These are phyloP conservation scores for Saccharomyces hybrid DNA, from an alignment of 1,139 yeast genomes.

Conservation along the genomic window DNA sequence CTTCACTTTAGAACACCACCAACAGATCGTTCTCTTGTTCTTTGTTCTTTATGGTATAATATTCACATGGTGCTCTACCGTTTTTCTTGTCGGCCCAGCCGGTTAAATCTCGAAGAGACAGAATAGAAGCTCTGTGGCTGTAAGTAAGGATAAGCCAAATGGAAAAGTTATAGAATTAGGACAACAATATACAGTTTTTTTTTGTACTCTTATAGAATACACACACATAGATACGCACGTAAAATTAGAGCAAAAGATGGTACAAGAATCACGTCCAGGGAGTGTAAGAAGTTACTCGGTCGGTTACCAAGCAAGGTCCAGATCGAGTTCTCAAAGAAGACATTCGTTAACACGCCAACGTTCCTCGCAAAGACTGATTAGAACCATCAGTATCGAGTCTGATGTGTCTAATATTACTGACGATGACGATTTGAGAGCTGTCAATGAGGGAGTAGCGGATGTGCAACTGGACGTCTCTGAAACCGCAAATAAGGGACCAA, in stretches of 20 bases:
- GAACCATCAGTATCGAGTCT: conserved; percentile 26
- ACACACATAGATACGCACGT: neutral
- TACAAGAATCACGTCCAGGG: neutral
- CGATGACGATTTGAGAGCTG: neutral
- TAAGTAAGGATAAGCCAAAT: neutral
- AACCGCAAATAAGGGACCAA: conserved; percentile 2
- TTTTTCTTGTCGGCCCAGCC: neutral
- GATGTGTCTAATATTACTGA: neutral
- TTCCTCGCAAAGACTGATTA: conserved; percentile 27
- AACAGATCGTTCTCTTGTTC: neutral
- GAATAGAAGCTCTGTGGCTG: neutral
- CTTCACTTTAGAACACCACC: neutral
- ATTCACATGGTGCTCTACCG: neutral
- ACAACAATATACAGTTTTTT: neutral
- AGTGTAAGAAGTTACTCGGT: neutral
- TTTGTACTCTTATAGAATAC: neutral
- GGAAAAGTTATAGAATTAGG: neutral
- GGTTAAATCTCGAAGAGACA: neutral
- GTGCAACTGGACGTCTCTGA: conserved; percentile 8
- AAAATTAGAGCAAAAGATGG: neutral
- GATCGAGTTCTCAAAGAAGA: conserved; percentile 19
- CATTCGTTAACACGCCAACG: conserved; percentile 24
- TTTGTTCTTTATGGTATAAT: neutral
- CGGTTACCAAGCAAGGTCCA: conserved; percentile 13
- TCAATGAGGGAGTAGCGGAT: conserved; percentile 3